Percentiles rank a stretch among this genome's conserved stretches.
These are phyloP conservation scores for Saccharomycopsis hybrid DNA, from an alignment of 1,139 yeast species.

Conservation along the genomic window DNA sequence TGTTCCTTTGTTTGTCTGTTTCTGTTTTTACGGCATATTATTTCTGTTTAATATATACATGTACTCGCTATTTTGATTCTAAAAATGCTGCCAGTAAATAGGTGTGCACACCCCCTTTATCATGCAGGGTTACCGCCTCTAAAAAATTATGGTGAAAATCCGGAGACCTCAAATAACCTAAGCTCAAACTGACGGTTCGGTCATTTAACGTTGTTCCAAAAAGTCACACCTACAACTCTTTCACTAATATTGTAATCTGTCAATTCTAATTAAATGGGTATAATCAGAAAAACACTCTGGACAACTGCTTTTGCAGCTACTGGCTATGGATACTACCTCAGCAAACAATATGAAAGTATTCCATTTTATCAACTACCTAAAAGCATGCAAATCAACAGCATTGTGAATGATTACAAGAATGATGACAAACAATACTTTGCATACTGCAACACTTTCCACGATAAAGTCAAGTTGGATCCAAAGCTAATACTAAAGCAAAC, in stretches of 20 bases:
- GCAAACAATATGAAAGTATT: conserved; percentile 15
- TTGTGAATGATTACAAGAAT: conserved; percentile 9
- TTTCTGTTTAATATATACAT: too few species aligned
- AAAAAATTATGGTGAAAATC: too few species aligned
- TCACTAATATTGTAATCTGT: too few species aligned
- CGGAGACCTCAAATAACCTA: too few species aligned
- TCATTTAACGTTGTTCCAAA: not conserved
- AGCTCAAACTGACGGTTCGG: not conserved
- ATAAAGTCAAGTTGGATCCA: conserved; percentile 13
- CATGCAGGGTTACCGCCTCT: too few species aligned
- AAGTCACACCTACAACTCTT: too few species aligned
- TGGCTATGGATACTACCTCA: conserved; percentile 19
- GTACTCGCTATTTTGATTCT: too few species aligned
- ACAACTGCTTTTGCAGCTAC: conserved; percentile 4
- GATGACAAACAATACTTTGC: conserved; percentile 16
- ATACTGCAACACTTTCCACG: conserved; percentile 18
- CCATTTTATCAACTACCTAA: conserved; percentile 19
- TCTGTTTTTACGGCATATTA: too few species aligned
- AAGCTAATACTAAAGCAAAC: conserved; percentile 7
- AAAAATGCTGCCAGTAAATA: too few species aligned
- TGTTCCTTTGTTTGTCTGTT: too few species aligned
- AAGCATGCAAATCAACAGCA: conserved; percentile 12
- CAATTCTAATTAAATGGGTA: conserved; percentile 4
- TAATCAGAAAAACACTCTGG: conserved; percentile 12
- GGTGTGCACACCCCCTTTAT: too few species aligned